A percentile compares a stretch with the other conserved stretches of the same genome.
Conservation (phyloP, 2,329 filamentous ascomycete genomes). For the Tolypocladium endophyticum region DNA sequence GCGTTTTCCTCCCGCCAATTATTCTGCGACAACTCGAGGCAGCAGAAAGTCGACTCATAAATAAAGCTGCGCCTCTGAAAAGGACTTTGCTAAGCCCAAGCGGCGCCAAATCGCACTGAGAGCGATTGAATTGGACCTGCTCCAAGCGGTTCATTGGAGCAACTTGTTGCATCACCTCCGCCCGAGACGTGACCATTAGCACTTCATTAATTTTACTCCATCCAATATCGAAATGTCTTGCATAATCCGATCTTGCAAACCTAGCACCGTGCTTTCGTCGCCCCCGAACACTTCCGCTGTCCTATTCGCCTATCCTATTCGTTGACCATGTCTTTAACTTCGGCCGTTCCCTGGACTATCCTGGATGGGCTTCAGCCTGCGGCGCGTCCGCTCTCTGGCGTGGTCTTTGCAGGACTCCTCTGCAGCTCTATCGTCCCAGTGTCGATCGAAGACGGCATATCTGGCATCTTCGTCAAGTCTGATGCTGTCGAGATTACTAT, state of each 20-base stretch:
- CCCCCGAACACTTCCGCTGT: neutral
- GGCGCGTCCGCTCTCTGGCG: neutral
- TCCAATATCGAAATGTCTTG: neutral
- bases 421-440: neutral
- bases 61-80: neutral
- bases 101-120: neutral
- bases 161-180: neutral
- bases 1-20: neutral
- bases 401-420: no score
- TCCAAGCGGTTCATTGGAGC: neutral
- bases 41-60: neutral
- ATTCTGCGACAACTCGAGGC: neutral
- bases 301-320: neutral
- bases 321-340: neutral
- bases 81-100: neutral
- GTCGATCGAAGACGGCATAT: neutral
- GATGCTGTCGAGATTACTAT: neutral
- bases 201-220: neutral
- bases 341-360: neutral
- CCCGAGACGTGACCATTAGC: neutral
- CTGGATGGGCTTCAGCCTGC: neutral
- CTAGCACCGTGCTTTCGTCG: neutral
- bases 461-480: no score
- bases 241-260: neutral
- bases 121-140: neutral